Base-by-base conservation (phyloP, 2,329 filamentous ascomycete genomes). In the Sordariomycetes sp. region DNA sequence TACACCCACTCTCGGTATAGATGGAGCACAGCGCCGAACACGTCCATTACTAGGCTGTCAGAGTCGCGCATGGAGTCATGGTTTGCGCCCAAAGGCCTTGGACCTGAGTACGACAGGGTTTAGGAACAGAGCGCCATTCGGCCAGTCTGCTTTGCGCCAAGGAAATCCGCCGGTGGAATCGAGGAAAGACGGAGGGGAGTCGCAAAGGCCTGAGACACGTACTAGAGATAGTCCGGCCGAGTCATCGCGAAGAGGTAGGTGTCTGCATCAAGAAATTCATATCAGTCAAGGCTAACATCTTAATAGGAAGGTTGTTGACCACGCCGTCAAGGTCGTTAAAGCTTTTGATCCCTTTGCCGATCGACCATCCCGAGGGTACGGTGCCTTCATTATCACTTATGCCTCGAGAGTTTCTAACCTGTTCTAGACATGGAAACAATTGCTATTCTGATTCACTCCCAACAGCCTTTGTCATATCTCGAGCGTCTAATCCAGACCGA, bases 401-500 rank as follows among this genome's bases (percentile, higher is more conserved):
- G 24, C 51, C 20, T 12, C 3, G 24, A 35, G 12, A 53, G 24
- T 17, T 20, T 25, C 10, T 28, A 22, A 48, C n/a, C 42, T 70
- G 72, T 53, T 65, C n/a, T 72, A 59, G 64, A 60, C 70, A 82
- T 92, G n/a, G 88, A 95, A 63, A 90, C 90, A 0, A 76, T 96
- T 13, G 90, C 90, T 1, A 78, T 96, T 0, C 81, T 96, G 2
- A 79, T 96, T 0, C 91, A 96, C 64, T 90, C 91, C 0, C 89
- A 95, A 61, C 91, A 96, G 66, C 91, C 91, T 0, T 77, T 96
- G 2, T 95, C 89, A 10, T 95, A 96, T 68, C 82, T 96, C 50
- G 89, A 95, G 68, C 82, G 89, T 10, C 74, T 96, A 2, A 91
- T 96, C 53, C 91, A 96, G 66, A 87, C 89, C 56, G 91, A 96